Conservation (phyloP, 116 monocot genomes). For the Iris pallida region DNA sequence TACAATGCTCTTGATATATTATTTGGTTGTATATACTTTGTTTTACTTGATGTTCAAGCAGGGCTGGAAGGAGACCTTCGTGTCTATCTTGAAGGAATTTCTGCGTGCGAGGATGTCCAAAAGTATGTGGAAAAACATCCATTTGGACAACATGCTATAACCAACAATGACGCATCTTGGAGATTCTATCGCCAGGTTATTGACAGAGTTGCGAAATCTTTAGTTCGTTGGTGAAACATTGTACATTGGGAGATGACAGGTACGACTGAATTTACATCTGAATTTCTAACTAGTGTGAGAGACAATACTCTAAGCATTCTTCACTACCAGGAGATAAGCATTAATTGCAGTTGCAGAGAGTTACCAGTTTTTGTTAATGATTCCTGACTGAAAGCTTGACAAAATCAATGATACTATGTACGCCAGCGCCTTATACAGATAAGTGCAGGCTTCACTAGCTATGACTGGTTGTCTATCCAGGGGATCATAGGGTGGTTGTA, state of each 20-base stretch:
- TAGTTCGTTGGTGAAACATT: neutral
- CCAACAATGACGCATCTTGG: conserved; percentile 47
- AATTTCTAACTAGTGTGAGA: too few relatives aligned
- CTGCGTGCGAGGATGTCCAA: conserved; percentile 58
- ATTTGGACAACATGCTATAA: conserved; percentile 72
- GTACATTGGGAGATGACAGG: neutral
- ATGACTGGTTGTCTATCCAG: too few relatives aligned
- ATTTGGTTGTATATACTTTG: neutral
- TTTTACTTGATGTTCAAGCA: conserved; percentile 16
- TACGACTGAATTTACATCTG: neutral
- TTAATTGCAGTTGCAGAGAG: too few relatives aligned
- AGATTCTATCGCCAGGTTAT: conserved; percentile 53
- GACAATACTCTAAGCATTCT: too few relatives aligned
- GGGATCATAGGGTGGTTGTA: too few relatives aligned
- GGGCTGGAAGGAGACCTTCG: conserved; percentile 76
- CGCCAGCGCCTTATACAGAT: too few relatives aligned
- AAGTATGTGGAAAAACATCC: conserved; percentile 50
- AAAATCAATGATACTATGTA: too few relatives aligned
- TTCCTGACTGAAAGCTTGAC: too few relatives aligned
- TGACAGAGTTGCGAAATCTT: conserved; percentile 17
- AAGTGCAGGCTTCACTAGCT: too few relatives aligned
- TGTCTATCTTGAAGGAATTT: conserved; percentile 63
- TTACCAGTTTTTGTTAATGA: too few relatives aligned
- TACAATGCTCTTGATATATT: neutral
- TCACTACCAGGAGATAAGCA: too few relatives aligned